Evolutionary conservation across 208 protist species (phyloP).

Genomic region (Acanthamoeba castellanii): DNA sequence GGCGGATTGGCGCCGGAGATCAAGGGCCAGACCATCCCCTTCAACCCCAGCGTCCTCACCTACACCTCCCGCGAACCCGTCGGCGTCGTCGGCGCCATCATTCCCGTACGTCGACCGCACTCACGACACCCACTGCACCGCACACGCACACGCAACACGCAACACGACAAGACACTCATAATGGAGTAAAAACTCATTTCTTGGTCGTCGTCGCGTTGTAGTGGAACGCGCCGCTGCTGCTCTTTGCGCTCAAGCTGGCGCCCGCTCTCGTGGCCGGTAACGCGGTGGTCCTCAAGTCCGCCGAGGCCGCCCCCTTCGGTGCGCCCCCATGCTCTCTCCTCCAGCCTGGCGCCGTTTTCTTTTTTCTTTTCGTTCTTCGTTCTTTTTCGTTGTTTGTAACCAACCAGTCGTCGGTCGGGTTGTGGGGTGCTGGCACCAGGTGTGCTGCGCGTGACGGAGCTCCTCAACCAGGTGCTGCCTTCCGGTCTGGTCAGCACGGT

Average conservation of each 20-base stretch:
- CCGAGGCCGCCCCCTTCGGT: constrained; percentile 21
- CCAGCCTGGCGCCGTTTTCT: too few relatives aligned
- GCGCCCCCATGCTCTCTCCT: not conserved
- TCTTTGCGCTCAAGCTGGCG: constrained; percentile 41
- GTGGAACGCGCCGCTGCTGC: constrained; percentile 56
- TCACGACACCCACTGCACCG: too few relatives aligned
- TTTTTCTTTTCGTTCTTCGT: not conserved
- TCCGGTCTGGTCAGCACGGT: constrained; percentile 15
- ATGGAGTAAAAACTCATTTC: not conserved
- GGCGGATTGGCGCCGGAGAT: constrained; percentile 67
- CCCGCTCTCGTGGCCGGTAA: constrained; percentile 29
- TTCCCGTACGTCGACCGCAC: not conserved
- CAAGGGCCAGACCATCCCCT: constrained; percentile 71
- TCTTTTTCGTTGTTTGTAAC: too few relatives aligned
- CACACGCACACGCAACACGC: too few relatives aligned
- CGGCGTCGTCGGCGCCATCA: constrained; percentile 71
- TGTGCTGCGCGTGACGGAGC: not conserved
- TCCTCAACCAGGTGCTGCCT: constrained; percentile 32
- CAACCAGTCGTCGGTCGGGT: not conserved
- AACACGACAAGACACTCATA: too few relatives aligned
- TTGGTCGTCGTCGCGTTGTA: not conserved
- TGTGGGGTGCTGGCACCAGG: not conserved
- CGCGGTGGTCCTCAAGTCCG: constrained; percentile 27
- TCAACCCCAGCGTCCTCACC: constrained; percentile 43
- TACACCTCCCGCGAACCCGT: constrained; percentile 68